Percentiles rank a stretch among this genome's conserved stretches.
These are phyloP conservation scores for Sphagnum tenellum DNA, from an alignment of 225 moss, liverwort and hornwort species.

Conservation along the genomic window DNA sequence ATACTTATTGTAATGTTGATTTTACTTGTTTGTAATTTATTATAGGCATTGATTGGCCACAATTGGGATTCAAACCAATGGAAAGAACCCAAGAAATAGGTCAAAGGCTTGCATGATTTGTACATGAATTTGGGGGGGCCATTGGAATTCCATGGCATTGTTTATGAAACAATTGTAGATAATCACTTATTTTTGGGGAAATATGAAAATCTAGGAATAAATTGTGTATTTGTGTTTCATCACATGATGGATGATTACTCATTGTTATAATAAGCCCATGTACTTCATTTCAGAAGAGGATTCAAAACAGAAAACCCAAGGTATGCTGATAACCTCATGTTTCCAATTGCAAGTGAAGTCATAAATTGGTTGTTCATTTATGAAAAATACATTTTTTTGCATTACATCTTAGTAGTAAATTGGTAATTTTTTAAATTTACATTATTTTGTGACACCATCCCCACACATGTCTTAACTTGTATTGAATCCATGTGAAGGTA, in stretches of 20 bases:
- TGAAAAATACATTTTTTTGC: no score
- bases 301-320: constrained; percentile 65
- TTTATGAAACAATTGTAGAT: constrained; percentile 63
- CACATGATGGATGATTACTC: constrained; percentile 80
- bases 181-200: constrained; percentile 52
- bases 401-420: no score
- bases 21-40: background rate
- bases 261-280: constrained; percentile 81
- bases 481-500: constrained; percentile 1
- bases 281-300: constrained; percentile 42
- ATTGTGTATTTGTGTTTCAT: constrained; percentile 63
- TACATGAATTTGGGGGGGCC: constrained; percentile 36
- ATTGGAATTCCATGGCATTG: constrained; percentile 78
- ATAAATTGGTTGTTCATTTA: no score
- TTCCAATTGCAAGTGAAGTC: no score
- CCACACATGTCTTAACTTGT: no score
- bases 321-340: constrained; percentile 6
- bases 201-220: constrained; percentile 65
- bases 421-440: no score
- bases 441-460: no score
- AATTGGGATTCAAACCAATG: constrained; percentile 72
- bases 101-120: constrained; percentile 43
- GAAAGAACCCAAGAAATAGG: constrained; percentile 72
- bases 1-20: no score
- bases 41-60: constrained; percentile 78